phyloP scores from a whole-genome alignment of 106 monocot species.

The Dactylorhiza incarnata region DNA sequence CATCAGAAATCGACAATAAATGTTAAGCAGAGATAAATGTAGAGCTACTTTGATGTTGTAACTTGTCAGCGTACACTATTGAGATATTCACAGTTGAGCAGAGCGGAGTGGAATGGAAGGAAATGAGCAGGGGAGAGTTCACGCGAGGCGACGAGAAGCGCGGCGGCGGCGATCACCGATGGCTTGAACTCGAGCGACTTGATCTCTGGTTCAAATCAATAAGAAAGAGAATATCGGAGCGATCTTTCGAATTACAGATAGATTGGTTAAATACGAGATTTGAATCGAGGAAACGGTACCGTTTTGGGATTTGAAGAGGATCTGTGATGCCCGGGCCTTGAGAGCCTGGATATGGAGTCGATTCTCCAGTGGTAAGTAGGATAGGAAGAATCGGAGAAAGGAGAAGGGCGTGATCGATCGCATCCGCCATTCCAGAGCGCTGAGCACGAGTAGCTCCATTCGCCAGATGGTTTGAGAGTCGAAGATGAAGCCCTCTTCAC shows the following conservation, averaged over 20 bases:
- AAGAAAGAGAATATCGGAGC: not conserved
- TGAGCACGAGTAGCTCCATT: slow-evolving; percentile 81
- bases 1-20: not conserved
- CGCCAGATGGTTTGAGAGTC: slow-evolving; percentile 49
- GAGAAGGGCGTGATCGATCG: slow-evolving; percentile 92
- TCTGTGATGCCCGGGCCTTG: slow-evolving; percentile 44
- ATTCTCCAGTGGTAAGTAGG: slow-evolving; percentile 37
- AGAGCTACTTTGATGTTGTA: not conserved
- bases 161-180: slow-evolving; percentile 64
- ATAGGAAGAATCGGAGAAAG: slow-evolving; percentile 73
- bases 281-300: slow-evolving; percentile 28
- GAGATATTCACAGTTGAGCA: slow-evolving; percentile 41
- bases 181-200: slow-evolving; percentile 72
- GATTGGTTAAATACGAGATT: not conserved
- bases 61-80: slow-evolving; percentile 29
- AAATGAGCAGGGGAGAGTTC: slow-evolving; percentile 52
- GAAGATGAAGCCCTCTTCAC: slow-evolving; percentile 50
- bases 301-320: slow-evolving; percentile 49
- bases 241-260: not conserved
- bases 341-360: slow-evolving; percentile 35
- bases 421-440: slow-evolving; percentile 79
- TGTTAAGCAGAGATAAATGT: not conserved
- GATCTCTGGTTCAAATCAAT: slow-evolving; percentile 22
- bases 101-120: slow-evolving; percentile 36
- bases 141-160: slow-evolving; percentile 60